A percentile compares a stretch with the other conserved stretches of the same genome.
Conservation (phyloP, 257 asterid species). For the Solanum tarijense region DNA sequence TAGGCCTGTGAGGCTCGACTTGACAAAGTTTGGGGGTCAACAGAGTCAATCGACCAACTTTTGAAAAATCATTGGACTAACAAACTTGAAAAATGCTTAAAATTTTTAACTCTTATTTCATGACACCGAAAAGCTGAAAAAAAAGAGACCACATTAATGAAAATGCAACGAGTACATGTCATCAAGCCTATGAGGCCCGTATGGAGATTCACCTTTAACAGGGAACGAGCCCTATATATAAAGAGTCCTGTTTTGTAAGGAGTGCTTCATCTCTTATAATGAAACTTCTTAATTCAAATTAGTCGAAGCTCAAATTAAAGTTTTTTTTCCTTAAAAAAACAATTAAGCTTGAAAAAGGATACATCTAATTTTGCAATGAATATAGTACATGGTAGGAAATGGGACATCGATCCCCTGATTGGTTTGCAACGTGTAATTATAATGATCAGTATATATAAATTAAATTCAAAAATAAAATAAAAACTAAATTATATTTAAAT, state of each 20-base stretch:
- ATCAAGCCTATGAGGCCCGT: neutral
- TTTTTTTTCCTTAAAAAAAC: too few species aligned
- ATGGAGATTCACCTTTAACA: neutral
- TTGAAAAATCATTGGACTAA: too few species aligned
- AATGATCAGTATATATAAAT: neutral
- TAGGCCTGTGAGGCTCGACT: neutral
- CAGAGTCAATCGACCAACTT: too few species aligned
- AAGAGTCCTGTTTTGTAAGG: neutral
- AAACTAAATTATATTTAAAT: neutral
- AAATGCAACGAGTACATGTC: neutral
- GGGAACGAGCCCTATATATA: rapidly evolving
- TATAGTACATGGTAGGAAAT: neutral
- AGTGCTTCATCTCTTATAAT: neutral
- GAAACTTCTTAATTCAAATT: too few species aligned
- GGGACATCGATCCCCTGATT: too few species aligned
- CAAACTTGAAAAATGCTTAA: too few species aligned
- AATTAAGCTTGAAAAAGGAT: neutral
- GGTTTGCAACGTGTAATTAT: too few species aligned
- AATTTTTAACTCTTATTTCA: too few species aligned
- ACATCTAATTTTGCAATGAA: neutral
- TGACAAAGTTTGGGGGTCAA: neutral
- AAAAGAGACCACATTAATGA: neutral
- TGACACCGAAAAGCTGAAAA: neutral
- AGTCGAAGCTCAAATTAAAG: too few species aligned
- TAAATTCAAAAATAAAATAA: too few species aligned